phyloP scores from a whole-genome alignment of 2,329 filamentous ascomycete species.

The Claviceps humidiphila region DNA sequence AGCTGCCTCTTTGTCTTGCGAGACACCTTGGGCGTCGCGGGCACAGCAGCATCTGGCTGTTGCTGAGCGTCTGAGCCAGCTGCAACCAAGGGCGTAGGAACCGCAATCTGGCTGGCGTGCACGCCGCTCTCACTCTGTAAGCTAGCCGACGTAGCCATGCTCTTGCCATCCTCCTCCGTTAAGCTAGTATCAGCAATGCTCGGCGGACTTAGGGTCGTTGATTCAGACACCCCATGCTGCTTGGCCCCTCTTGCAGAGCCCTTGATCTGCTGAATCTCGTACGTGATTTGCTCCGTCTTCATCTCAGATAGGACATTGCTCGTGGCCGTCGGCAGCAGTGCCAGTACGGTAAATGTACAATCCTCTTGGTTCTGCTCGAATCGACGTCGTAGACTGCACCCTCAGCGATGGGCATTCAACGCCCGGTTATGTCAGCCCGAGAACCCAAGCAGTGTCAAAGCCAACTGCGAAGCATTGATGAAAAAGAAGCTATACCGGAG shows the following conservation, averaged over 20 bases:
- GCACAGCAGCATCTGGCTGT: conserved; percentile 26
- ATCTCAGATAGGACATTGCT: conserved; percentile 78
- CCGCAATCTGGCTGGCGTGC: conserved; percentile 63
- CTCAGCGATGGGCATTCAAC: background rate
- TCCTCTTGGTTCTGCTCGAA: conserved; percentile 99
- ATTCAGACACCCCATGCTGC: conserved; percentile 36
- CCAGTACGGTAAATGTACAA: conserved; percentile 96
- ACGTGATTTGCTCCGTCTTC: conserved; percentile 83
- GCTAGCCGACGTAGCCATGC: conserved; percentile 44
- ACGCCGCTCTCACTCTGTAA: conserved; percentile 70
- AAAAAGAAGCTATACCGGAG: too few species aligned
- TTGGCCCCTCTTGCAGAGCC: conserved; percentile 46
- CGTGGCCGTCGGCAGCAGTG: conserved; percentile 80
- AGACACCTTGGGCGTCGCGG: conserved; percentile 31
- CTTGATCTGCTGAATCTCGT: conserved; percentile 91
- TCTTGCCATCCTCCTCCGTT: conserved; percentile 72
- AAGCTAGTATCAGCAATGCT: conserved; percentile 57
- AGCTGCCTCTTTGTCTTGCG: conserved; percentile 79
- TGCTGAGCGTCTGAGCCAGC: conserved; percentile 21
- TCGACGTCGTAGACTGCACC: conserved; percentile 66
- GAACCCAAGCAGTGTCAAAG: background rate
- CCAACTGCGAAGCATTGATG: too few species aligned
- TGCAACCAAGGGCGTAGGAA: conserved; percentile 33
- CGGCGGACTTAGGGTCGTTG: conserved; percentile 36
- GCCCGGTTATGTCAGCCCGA: background rate